Conservation (phyloP, 805 yeast species). For the Wickerhamiella sergipiensis region DNA sequence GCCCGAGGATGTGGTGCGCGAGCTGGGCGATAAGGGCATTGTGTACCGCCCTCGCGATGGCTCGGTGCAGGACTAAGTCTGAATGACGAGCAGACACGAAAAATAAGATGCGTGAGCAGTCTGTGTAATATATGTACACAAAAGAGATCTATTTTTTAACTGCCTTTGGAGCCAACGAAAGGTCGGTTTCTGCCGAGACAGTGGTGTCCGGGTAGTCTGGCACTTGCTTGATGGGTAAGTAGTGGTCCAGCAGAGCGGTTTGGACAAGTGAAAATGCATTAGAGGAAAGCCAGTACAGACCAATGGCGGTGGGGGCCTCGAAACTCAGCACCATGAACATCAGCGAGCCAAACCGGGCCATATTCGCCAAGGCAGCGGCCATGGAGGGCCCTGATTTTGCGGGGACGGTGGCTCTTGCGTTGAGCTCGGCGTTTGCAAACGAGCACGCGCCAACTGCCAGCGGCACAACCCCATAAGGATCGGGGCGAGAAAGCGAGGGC, state of each 20-base stretch:
- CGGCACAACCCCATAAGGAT: slow-evolving; percentile 56
- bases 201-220: slow-evolving; percentile 23
- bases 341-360: slow-evolving; percentile 62
- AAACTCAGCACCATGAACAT: slow-evolving; percentile 72
- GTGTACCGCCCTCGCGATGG: slow-evolving; percentile 94
- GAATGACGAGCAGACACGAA: neutral
- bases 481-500: slow-evolving; percentile 42
- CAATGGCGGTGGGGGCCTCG: slow-evolving; percentile 73
- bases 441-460: slow-evolving; percentile 56
- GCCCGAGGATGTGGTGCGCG: slow-evolving; percentile 72
- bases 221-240: slow-evolving; percentile 43
- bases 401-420: slow-evolving; percentile 39
- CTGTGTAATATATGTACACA: neutral
- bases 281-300: slow-evolving; percentile 84
- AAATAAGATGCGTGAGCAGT: neutral
- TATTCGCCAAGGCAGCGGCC: slow-evolving; percentile 36
- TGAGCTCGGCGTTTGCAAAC: slow-evolving; percentile 72
- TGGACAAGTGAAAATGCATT: slow-evolving; percentile 65
- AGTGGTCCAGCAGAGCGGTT: slow-evolving; percentile 53
- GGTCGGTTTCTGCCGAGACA: neutral
- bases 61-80: slow-evolving; percentile 27
- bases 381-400: slow-evolving; percentile 20
- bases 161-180: too few species aligned
- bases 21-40: slow-evolving; percentile 59
- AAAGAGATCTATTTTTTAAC: neutral